Evolutionary conservation across 805 yeast species (phyloP), one percentile per base, ranked within the genome.

Genomic region (Teunomyces barrocoloradensis): DNA sequence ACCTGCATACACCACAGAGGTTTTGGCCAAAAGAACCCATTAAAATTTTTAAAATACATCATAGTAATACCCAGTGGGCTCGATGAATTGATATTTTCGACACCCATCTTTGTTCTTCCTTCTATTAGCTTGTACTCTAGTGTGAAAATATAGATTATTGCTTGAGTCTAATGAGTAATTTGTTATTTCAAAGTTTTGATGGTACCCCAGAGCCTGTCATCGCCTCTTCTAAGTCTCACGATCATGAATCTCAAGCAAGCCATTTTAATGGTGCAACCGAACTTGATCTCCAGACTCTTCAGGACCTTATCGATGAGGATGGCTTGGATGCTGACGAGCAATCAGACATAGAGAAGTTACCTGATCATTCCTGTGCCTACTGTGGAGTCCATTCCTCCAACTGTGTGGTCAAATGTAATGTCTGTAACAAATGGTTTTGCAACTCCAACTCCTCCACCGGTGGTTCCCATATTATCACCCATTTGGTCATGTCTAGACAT

Each of bases 341-440:
- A 17, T 45, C 20, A 12, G 39, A 18, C 41, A 10, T n/a, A 9
- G 40, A 46, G 15, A 15, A 30, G 17, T 41, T 52, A 10, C 65
- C 68, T 4, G 60, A 53, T 21, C 65, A 70, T 50, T 69, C 77
- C 0, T 79, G 84, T 55, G 60, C 78, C 2, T 90, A 90, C 64
- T 90, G 97, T 69, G 94, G 90, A 1, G 73, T 88, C 23, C 81
- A 81, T 50, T 65, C 79, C 7, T 77, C 89, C 1, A 63, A 79
- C 5, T 76, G 85, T 42, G 86, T 89, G 11, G 86, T 87, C 36
- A 82, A 84, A 54, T 91, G 97, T 69, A 79, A 79, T 49, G 73
- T 76, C 5, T 91, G 97, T 65, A 66, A 80, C 55, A 84, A 82
- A 61, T 91, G 97, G 97, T 91, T 91, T 63, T 91, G 97, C 71